Conservation (phyloP, 1,284 basidiomycete species). For the Leccinum angustisporum region DNA sequence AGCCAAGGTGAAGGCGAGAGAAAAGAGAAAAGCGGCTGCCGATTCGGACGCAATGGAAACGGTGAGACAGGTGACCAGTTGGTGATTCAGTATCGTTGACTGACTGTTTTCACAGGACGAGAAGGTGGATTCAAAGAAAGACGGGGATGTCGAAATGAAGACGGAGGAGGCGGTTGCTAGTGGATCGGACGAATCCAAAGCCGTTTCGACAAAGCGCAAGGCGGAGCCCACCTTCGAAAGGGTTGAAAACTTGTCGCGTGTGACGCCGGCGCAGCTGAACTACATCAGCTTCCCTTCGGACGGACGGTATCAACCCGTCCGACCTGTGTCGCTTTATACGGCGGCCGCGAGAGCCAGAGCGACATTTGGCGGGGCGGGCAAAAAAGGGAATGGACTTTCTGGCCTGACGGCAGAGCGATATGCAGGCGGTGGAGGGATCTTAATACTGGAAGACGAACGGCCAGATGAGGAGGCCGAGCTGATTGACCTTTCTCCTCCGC, state of each 20-base stretch:
- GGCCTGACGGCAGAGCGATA: slow-evolving; percentile 52
- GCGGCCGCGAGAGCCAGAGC: slow-evolving; percentile 38
- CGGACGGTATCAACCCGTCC: slow-evolving; percentile 87
- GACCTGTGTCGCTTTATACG: slow-evolving; percentile 65
- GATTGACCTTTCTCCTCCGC: slow-evolving; percentile 67
- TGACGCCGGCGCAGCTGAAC: slow-evolving; percentile 86
- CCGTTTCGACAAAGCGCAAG: slow-evolving; percentile 50
- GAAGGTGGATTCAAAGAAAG: slow-evolving; percentile 55
- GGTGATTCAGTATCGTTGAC: not conserved
- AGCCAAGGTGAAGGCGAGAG: slow-evolving; percentile 89
- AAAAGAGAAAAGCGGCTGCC: slow-evolving; percentile 82
- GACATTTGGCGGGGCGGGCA: slow-evolving; percentile 27
- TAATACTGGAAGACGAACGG: slow-evolving; percentile 72
- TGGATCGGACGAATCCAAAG: slow-evolving; percentile 56
- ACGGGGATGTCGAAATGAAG: slow-evolving; percentile 76
- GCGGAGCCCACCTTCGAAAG: slow-evolving; percentile 76
- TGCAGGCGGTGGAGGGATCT: slow-evolving; percentile 80
- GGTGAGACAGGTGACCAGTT: slow-evolving; percentile 46
- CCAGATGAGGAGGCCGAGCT: slow-evolving; percentile 70
- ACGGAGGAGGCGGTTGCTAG: slow-evolving; percentile 57
- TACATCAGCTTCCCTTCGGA: slow-evolving; percentile 82
- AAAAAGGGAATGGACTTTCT: slow-evolving; percentile 24
- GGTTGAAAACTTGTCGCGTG: slow-evolving; percentile 88
- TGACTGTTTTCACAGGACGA: slow-evolving; percentile 45
- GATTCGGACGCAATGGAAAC: slow-evolving; percentile 81